phyloP scores from a whole-genome alignment of 2,329 filamentous ascomycete species.

The Cladobotryum mycophilum region DNA sequence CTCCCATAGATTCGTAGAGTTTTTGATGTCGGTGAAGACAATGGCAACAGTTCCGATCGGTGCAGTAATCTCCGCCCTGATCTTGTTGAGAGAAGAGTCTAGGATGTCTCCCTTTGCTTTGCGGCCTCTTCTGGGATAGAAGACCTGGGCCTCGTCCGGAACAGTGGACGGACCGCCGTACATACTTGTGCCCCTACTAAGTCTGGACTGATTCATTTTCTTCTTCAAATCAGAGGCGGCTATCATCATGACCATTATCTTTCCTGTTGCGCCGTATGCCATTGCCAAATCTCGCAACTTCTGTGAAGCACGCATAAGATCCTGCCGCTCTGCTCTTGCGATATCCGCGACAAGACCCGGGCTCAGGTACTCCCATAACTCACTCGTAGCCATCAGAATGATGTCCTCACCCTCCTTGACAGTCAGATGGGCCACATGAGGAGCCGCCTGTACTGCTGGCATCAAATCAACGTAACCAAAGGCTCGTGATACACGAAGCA shows the following conservation, averaged over 20 bases:
- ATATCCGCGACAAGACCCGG: slow-evolving; percentile 90
- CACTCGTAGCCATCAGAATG: slow-evolving; percentile 81
- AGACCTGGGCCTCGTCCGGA: slow-evolving; percentile 62
- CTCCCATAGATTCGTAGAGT: slow-evolving; percentile 93
- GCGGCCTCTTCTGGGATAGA: slow-evolving; percentile 58
- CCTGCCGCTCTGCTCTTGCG: slow-evolving; percentile 74
- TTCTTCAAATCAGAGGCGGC: slow-evolving; percentile 87
- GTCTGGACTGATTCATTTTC: slow-evolving; percentile 65
- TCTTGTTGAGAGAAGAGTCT: slow-evolving; percentile 78
- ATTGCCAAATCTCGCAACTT: slow-evolving; percentile 93
- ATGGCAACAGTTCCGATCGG: slow-evolving; percentile 87
- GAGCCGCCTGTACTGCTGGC: slow-evolving; percentile 87
- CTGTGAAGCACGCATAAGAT: slow-evolving; percentile 91
- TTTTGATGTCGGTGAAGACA: slow-evolving; percentile 98
- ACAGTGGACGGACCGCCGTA: slow-evolving; percentile 73
- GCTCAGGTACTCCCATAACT: slow-evolving; percentile 91
- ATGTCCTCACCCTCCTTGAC: slow-evolving; percentile 89
- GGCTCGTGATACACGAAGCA: slow-evolving; percentile 83
- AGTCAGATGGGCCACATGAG: slow-evolving; percentile 70
- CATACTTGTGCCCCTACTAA: slow-evolving; percentile 74
- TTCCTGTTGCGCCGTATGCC: slow-evolving; percentile 85
- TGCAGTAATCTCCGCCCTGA: slow-evolving; percentile 85
- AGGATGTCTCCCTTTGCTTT: slow-evolving; percentile 59
- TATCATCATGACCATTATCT: slow-evolving; percentile 99
- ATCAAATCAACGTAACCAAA: slow-evolving; percentile 94